Evolutionary conservation across 139 green algal species (phyloP).

Genomic region (Picochlorum sp.): DNA sequence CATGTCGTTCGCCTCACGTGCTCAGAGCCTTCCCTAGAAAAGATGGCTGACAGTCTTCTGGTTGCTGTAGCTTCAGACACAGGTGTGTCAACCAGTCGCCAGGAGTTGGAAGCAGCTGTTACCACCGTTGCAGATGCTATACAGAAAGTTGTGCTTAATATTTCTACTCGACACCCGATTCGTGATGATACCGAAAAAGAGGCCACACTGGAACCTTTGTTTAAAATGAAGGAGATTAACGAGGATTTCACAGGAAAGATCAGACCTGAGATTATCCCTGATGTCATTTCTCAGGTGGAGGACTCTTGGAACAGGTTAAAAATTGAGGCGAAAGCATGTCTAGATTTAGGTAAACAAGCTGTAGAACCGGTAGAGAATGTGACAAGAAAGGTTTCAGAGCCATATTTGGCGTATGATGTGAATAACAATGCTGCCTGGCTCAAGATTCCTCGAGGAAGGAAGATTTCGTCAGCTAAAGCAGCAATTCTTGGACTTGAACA

Average conservation of each 20-base stretch:
- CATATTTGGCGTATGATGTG: not conserved
- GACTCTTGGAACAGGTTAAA: not conserved
- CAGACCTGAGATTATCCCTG: slow-evolving; percentile 7
- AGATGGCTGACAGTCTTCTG: slow-evolving; percentile 6
- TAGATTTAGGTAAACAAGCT: not conserved
- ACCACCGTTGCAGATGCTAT: not conserved
- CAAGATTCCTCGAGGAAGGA: slow-evolving; percentile 9
- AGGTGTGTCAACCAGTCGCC: slow-evolving; percentile 5
- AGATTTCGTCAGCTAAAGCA: slow-evolving; percentile 3
- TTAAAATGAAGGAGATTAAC: not conserved
- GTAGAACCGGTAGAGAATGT: not conserved
- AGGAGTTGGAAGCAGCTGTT: slow-evolving; percentile 1
- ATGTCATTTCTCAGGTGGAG: slow-evolving; percentile 16
- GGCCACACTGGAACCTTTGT: not conserved
- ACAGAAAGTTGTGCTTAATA: slow-evolving; percentile 15
- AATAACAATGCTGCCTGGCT: slow-evolving; percentile 48
- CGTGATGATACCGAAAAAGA: not conserved
- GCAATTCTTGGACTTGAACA: slow-evolving; percentile 19
- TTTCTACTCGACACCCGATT: not conserved
- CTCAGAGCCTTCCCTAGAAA: not conserved
- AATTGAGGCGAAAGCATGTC: not conserved
- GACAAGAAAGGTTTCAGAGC: not conserved
- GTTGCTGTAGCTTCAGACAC: slow-evolving; percentile 15
- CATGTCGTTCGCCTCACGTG: not conserved
- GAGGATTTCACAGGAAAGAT: slow-evolving; percentile 31